These are phyloP conservation scores for Cryphonectria carpinicola DNA, from an alignment of 2,329 filamentous ascomycete genomes.

Conservation along the genomic window DNA sequence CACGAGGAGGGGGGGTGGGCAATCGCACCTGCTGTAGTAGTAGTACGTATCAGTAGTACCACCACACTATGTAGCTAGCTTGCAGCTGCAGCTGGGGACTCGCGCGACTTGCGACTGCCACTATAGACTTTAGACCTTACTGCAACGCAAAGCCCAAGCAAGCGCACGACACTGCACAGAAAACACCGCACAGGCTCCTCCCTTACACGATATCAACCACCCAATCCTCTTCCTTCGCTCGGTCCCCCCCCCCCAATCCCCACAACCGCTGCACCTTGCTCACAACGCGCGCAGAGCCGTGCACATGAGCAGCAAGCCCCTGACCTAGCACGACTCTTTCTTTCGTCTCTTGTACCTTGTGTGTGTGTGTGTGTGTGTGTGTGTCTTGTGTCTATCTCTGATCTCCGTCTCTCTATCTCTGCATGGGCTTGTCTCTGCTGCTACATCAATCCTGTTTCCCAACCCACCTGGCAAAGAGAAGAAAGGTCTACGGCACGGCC, in stretches of 20 bases:
- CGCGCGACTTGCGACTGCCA: background rate
- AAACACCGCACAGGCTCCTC: slow-evolving; percentile 6
- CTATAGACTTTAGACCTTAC: background rate
- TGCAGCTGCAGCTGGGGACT: background rate
- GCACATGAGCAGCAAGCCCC: slow-evolving; percentile 4
- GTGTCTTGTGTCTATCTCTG: background rate
- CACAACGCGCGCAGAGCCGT: background rate
- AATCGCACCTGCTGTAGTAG: background rate
- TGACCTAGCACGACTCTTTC: background rate
- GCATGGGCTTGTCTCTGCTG: background rate
- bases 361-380: background rate
- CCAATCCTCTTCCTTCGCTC: slow-evolving; percentile 3
- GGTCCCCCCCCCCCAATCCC: background rate
- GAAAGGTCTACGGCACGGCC: background rate
- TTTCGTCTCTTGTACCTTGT: too few species aligned
- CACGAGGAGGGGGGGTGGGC: background rate
- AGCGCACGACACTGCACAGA: background rate
- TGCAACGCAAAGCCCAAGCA: background rate
- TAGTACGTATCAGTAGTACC: background rate
- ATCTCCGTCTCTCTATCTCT: background rate
- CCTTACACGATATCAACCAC: slow-evolving; percentile 8
- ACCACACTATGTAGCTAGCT: background rate
- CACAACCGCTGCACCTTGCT: slow-evolving; percentile 12
- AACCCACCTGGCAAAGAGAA: background rate
- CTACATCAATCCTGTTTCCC: background rate